phyloP scores from a whole-genome alignment of 2,329 filamentous ascomycete genomes.

The Tetracladium maxilliforme region DNA sequence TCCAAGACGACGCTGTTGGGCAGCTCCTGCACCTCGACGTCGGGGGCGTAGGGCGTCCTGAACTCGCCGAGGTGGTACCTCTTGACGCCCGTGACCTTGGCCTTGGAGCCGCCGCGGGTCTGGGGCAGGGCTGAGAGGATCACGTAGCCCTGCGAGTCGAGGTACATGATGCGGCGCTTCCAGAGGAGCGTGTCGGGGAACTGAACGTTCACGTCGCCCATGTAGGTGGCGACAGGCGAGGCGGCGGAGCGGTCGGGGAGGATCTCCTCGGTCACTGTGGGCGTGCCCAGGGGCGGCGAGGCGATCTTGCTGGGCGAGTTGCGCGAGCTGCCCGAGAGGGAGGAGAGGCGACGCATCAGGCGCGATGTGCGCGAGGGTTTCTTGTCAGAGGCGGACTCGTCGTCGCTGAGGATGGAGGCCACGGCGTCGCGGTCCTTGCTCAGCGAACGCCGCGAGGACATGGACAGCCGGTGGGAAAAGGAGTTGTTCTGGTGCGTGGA shows the following conservation, averaged over 20 bases:
- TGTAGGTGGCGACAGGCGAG: no score
- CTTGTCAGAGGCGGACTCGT: no score
- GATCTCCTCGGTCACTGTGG: conserved; percentile 10
- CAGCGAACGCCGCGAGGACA: no score
- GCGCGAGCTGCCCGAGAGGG: conserved; percentile 14
- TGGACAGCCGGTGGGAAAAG: conserved; percentile 40
- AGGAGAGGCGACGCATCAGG: conserved; percentile 17
- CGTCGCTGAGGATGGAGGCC: neutral
- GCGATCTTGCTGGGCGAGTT: conserved; percentile 28
- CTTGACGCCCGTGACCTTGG: conserved; percentile 49
- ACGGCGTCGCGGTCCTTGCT: neutral
- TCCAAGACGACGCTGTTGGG: conserved; percentile 65
- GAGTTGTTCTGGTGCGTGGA: conserved; percentile 25
- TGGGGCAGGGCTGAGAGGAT: conserved; percentile 63
- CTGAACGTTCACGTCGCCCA: conserved; percentile 92
- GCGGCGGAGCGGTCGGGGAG: conserved; percentile 41
- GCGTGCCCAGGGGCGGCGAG: conserved; percentile 9
- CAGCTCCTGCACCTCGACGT: conserved; percentile 84
- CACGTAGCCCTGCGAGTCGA: conserved; percentile 73
- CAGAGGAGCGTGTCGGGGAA: conserved; percentile 92
- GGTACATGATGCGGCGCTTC: conserved; percentile 81
- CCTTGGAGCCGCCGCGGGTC: conserved; percentile 28
- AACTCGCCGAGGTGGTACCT: conserved; percentile 82
- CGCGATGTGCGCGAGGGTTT: conserved; percentile 26
- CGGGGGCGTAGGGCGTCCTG: conserved; percentile 62